Evolutionary conservation across 1,284 basidiomycete species (phyloP).

Genomic region (Apiotrichum porosum): DNA sequence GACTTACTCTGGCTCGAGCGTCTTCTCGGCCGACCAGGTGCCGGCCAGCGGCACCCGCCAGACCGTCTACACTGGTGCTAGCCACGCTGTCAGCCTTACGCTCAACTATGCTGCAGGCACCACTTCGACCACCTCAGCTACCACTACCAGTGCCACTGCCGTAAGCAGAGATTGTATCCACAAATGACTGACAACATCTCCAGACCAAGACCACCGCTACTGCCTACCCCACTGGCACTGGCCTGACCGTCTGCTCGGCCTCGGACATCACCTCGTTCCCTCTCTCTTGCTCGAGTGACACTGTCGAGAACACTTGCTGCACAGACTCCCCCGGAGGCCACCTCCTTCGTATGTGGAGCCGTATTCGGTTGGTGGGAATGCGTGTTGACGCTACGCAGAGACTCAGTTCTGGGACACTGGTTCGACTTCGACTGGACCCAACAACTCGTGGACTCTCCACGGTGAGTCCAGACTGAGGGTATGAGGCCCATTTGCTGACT

Average conservation of each 20-base stretch:
- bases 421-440: slow-evolving; percentile 13
- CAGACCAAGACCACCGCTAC: not conserved
- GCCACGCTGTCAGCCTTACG: not conserved
- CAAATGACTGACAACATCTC: too few species aligned
- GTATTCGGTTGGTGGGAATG: too few species aligned
- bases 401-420: slow-evolving; percentile 27
- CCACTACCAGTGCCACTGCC: too few species aligned
- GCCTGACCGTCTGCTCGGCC: not conserved
- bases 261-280: not conserved
- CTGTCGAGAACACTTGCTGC: slow-evolving; percentile 3
- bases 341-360: not conserved
- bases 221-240: not conserved
- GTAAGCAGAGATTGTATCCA: too few species aligned
- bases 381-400: too few species aligned
- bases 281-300: not conserved
- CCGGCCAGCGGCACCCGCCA: not conserved
- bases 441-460: slow-evolving; percentile 23
- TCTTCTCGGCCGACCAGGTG: not conserved
- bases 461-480: slow-evolving; percentile 8
- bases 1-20: not conserved
- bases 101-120: not conserved
- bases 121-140: not conserved
- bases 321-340: slow-evolving; percentile 16
- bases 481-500: too few species aligned
- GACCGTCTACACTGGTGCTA: not conserved